Evolutionary conservation across 2,329 filamentous ascomycete species (phyloP).

Genomic region (Remersonia thermophila): DNA sequence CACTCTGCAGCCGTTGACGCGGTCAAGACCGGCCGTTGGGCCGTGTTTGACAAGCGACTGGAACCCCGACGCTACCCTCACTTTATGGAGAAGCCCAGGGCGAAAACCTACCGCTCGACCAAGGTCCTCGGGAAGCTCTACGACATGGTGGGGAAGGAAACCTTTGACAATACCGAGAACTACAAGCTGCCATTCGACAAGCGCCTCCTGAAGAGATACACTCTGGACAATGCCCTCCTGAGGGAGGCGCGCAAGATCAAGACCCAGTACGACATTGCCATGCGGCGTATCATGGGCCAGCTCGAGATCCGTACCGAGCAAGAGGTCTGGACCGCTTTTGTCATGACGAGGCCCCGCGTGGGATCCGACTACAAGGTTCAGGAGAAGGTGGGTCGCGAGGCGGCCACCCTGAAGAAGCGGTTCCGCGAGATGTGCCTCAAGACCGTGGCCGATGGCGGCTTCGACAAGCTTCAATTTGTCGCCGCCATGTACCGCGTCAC

Average conservation of each 20-base stretch:
- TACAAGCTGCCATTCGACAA: constrained; percentile 63
- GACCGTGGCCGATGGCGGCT: constrained; percentile 47
- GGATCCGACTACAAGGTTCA: constrained; percentile 74
- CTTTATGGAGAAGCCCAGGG: constrained; percentile 64
- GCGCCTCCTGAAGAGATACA: constrained; percentile 55
- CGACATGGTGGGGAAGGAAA: constrained; percentile 50
- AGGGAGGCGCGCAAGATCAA: constrained; percentile 57
- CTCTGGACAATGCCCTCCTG: constrained; percentile 42
- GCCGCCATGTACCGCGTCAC: constrained; percentile 84
- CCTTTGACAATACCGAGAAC: constrained; percentile 56
- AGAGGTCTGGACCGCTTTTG: constrained; percentile 81
- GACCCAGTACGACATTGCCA: constrained; percentile 58
- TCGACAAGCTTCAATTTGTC: constrained; percentile 55
- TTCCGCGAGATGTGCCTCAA: constrained; percentile 57
- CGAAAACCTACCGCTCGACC: constrained; percentile 47
- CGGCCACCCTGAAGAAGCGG: constrained; percentile 51
- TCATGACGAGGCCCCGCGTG: constrained; percentile 60
- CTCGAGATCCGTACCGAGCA: constrained; percentile 78
- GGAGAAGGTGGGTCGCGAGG: constrained; percentile 65
- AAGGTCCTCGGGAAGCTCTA: constrained; percentile 73
- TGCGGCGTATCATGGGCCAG: constrained; percentile 74
- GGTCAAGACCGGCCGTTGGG: constrained; percentile 74
- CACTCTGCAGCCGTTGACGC: constrained; percentile 94
- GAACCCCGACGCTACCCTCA: constrained; percentile 62
- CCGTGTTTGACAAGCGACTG: constrained; percentile 50